Percentiles rank a stretch among this genome's conserved stretches.
phyloP scores from a whole-genome alignment of 2,329 filamentous ascomycete species.

The Leptographium lundbergii region DNA sequence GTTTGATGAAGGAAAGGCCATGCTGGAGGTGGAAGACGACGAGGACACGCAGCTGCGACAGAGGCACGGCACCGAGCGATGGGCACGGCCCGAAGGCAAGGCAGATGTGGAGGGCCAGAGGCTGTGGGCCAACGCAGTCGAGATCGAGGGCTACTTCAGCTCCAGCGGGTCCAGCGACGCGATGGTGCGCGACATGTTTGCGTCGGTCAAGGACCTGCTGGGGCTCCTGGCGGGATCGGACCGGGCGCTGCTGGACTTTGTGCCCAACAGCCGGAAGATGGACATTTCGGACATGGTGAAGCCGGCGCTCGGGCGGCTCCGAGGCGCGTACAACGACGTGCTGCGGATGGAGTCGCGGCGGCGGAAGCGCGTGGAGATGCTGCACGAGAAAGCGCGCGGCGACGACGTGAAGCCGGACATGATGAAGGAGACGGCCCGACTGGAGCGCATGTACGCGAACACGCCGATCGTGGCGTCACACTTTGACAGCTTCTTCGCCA shows the following conservation, averaged over 20 bases:
- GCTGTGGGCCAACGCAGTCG: constrained; percentile 59
- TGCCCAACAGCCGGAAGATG: constrained; percentile 71
- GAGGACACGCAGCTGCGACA: constrained; percentile 67
- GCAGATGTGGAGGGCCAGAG: constrained; percentile 54
- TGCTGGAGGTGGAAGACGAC: constrained; percentile 66
- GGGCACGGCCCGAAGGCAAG: constrained; percentile 58
- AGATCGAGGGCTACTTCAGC: constrained; percentile 80
- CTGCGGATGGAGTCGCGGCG: constrained; percentile 70
- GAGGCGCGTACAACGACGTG: constrained; percentile 74
- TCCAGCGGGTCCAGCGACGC: constrained; percentile 42
- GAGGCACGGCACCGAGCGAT: constrained; percentile 79
- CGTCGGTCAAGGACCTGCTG: constrained; percentile 61
- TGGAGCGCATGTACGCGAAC: constrained; percentile 78
- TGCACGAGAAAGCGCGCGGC: constrained; percentile 66
- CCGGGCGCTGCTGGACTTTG: constrained; percentile 71
- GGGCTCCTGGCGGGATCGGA: constrained; percentile 67
- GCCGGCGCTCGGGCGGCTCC: constrained; percentile 61
- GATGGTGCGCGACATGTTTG: constrained; percentile 65
- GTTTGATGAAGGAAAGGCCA: constrained; percentile 71
- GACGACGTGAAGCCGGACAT: constrained; percentile 87
- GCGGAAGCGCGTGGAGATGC: constrained; percentile 62
- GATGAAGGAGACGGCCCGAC: constrained; percentile 65
- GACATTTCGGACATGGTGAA: constrained; percentile 73
- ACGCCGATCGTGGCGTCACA: constrained; percentile 77
- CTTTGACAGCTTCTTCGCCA: constrained; percentile 85